Conservation (phyloP, 345 rosid genomes). For the Mercurialis annua region DNA sequence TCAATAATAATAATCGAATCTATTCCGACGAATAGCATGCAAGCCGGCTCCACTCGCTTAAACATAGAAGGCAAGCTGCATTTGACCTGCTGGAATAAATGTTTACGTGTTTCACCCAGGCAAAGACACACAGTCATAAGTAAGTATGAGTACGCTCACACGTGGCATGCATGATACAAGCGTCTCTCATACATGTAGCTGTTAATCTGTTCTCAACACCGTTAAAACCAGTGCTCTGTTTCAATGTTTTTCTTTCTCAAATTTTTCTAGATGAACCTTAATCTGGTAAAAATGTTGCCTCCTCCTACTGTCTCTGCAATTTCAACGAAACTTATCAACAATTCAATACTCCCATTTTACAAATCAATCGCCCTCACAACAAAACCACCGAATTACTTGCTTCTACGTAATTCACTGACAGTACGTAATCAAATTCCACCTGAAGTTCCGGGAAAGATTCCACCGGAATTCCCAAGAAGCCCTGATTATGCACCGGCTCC, state of each 20-base stretch:
- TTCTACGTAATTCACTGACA: neutral
- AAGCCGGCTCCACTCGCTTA: too few relatives aligned
- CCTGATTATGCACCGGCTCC: conserved; percentile 16
- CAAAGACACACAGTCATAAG: neutral
- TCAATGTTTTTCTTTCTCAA: neutral
- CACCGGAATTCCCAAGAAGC: conserved; percentile 21
- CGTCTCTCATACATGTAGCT: conserved; percentile 1
- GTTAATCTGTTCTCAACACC: neutral
- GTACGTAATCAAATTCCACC: neutral
- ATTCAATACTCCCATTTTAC: neutral
- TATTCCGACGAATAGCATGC: too few relatives aligned
- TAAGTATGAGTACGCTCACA: too few relatives aligned
- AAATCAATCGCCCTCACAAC: neutral
- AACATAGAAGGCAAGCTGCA: too few relatives aligned
- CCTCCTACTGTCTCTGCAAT: neutral
- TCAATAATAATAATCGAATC: too few relatives aligned
- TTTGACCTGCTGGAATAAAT: too few relatives aligned
- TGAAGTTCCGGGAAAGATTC: conserved; percentile 3
- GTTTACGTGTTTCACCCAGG: too few relatives aligned
- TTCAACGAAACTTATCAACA: conserved; percentile 12
- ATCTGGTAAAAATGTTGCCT: neutral
- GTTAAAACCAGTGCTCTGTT: neutral
- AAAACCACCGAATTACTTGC: neutral
- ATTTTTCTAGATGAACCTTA: neutral
- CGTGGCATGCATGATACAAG: neutral